Evolutionary conservation across 345 rosid species (phyloP), one percentile per base, ranked within the genome.

Genomic region (Citrus hindsii): DNA sequence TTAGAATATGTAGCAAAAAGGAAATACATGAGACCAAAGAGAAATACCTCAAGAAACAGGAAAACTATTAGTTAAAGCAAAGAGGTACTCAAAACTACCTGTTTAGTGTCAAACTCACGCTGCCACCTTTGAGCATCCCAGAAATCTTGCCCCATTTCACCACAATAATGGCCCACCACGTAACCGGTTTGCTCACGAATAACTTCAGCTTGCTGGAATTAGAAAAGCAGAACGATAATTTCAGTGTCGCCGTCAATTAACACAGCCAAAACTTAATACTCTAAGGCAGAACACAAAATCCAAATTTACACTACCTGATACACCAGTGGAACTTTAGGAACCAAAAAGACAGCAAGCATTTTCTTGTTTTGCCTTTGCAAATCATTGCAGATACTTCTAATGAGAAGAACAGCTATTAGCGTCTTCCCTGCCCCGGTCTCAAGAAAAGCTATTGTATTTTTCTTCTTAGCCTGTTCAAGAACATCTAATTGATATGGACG

Each of bases 341-440:
- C 99, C 88, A 96, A 86, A 87, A 94, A 96, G 40, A 96, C 97
- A 21, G 97, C 90, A 66, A 96, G 94, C 90, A 96, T 82, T 88
- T 94, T 94, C 82, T 82, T 90, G 77, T 90, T 91, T 61, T 84
- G 87, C 81, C 74, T 83, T 83, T 82, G 87, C 80, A 92, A 60
- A 77, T 93, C 96, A 63, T 81, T 85, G 63, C 73, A 82, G 79
- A 96, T 59, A 77, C 98, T 96, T 81, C 81, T 92, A 48, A 96
- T 94, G n/a, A 96, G 88, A 40, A 96, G 94, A 74, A 94, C 93
- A 22, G 98, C 99, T 61, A 96, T 96, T 76, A 94, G 91, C 0
- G 99, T 96, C 94, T 96, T 96, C 80, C 99, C 99, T 2, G 98
- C 97, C 42, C 99, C 99, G 0, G 99, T 96, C 84, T 96, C 99